Percentiles rank a stretch among this genome's conserved stretches.
Evolutionary conservation across 2,329 filamentous ascomycete species (phyloP).

Genomic region (Phyllosticta paracitricarpa): DNA sequence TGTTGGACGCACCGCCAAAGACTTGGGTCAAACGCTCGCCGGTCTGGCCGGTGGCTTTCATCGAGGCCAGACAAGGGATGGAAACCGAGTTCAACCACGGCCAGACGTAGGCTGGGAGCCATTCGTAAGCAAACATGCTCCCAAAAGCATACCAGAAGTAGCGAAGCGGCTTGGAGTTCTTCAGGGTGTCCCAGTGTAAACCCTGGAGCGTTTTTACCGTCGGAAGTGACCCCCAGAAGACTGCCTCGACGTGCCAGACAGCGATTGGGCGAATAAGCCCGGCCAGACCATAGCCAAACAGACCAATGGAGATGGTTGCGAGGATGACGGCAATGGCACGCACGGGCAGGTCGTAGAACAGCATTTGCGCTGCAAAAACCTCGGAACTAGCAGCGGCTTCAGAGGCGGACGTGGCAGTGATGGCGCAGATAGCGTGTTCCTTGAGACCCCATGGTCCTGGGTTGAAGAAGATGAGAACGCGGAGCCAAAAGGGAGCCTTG

Average conservation of each 20-base stretch:
- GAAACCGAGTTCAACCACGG: slow-evolving; percentile 48
- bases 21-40: slow-evolving; percentile 37
- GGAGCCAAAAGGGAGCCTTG: slow-evolving; percentile 34
- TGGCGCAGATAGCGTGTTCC: slow-evolving; percentile 33
- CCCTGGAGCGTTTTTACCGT: slow-evolving; percentile 46
- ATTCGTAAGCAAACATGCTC: slow-evolving; percentile 42
- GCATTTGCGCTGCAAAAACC: slow-evolving; percentile 27
- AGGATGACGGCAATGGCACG: slow-evolving; percentile 39
- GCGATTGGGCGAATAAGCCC: slow-evolving; percentile 45
- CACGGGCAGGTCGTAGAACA: slow-evolving; percentile 43
- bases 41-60: slow-evolving; percentile 40
- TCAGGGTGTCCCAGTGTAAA: slow-evolving; percentile 43
- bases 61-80: slow-evolving; percentile 44
- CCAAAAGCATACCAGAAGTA: slow-evolving; percentile 44
- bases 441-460: slow-evolving; percentile 44
- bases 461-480: slow-evolving; percentile 38
- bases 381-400: slow-evolving; percentile 34
- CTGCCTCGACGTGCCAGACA: slow-evolving; percentile 47
- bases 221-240: slow-evolving; percentile 47
- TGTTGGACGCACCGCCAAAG: slow-evolving; percentile 44
- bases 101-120: slow-evolving; percentile 46
- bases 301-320: slow-evolving; percentile 42
- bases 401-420: slow-evolving; percentile 12
- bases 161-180: slow-evolving; percentile 41
- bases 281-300: slow-evolving; percentile 47